Evolutionary conservation across 2,329 filamentous ascomycete genomes (phyloP), one percentile per base, ranked within the genome.

Genomic region (Raffaelea albimanens): DNA sequence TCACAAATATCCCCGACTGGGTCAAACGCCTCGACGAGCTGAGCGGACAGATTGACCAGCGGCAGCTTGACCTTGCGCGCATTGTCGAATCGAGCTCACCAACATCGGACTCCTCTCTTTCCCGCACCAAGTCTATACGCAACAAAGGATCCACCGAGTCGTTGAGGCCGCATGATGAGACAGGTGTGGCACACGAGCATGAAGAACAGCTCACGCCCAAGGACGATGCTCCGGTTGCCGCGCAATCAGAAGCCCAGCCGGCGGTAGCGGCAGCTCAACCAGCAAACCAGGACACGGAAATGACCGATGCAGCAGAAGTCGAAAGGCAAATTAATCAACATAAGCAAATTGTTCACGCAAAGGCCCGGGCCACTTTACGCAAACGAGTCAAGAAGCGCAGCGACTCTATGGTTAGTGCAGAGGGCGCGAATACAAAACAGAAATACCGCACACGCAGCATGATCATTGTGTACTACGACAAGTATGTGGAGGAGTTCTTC

Each of bases 381-480:
- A 76, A 71, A 56, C 70, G 69, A 29, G 25, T 29, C 25, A 50
- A 47, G 43, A 68, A 70, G 45, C 69, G 73, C 46, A 70, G 72
- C 13, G 66, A 73, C 21, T 79, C 76, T 0, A 65, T 78, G 55
- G 56, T 72, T 44, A 78, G 74, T 39, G 68, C 64, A 33, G 72
- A 76, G 33, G 64, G 63, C 11, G 61, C 66, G 2, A 61, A 70
- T 1, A 63, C 69, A 11, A 78, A 80, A 52, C 63, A 69, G 11
- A 78, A 80, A 52, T 85, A 84, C 61, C 80, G 85, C 47, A 81
- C 80, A 3, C 78, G 84, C 54, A 82, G 75, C 49, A 85, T 87
- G 73, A 83, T 91, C 42, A 82, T 93, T 38, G 85, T 96, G n/a
- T 90, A 88, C 64, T 96, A 96, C 61, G 90, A 96, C 61, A 87